Evolutionary conservation across 768 basidiomycete species (phyloP).

Genomic region (Serendipita sp.): DNA sequence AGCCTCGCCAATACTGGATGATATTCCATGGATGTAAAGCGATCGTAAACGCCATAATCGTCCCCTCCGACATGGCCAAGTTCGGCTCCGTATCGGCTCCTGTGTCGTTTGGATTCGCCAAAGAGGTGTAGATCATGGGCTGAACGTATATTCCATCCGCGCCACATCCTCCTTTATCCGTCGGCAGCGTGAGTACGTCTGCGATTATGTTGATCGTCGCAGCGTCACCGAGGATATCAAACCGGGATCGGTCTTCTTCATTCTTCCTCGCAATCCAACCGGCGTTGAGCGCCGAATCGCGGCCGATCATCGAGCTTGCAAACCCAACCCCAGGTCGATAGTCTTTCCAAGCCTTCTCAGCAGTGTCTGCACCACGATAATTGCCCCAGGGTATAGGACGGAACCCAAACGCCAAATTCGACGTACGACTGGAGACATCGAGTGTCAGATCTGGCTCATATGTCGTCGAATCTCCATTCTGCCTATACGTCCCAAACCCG

Average conservation of each 20-base stretch:
- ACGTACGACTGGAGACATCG: not conserved
- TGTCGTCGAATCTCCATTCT: not conserved
- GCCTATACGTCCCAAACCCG: not conserved
- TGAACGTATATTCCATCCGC: not conserved
- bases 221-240: not conserved
- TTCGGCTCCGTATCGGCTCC: not conserved
- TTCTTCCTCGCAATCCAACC: not conserved
- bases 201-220: not conserved
- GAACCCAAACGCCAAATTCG: not conserved
- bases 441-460: not conserved
- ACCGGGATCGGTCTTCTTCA: not conserved
- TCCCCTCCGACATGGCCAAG: not conserved
- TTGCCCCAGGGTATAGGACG: not conserved
- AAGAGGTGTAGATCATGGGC: not conserved
- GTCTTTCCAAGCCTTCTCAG: not conserved
- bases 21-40: not conserved
- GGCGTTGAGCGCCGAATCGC: not conserved
- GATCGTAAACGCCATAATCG: not conserved
- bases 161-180: not conserved
- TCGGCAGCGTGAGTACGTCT: not conserved
- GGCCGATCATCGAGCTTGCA: not conserved
- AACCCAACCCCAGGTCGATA: not conserved
- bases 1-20: not conserved
- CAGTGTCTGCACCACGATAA: not conserved
- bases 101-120: not conserved